Conservation (phyloP, 371 early-diverging fungal species). For the Saksenaea oblongispora region DNA sequence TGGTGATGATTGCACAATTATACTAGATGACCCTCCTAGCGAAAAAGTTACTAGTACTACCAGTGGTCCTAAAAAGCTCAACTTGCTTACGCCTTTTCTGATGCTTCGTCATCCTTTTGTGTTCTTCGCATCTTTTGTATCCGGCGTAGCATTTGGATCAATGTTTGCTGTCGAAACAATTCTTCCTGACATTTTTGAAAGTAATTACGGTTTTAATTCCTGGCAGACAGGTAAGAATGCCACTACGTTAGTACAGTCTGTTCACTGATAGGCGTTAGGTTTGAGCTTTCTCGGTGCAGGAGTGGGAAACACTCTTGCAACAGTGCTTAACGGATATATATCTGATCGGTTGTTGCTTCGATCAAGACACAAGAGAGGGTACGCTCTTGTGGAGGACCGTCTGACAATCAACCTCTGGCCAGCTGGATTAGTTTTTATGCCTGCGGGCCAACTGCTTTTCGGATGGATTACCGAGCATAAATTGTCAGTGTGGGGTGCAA, state of each 20-base stretch:
- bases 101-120: constrained; percentile 54
- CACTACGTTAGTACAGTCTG: not conserved
- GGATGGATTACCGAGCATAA: constrained; percentile 47
- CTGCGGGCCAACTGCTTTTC: constrained; percentile 46
- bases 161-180: constrained; percentile 53
- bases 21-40: not conserved
- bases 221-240: constrained; percentile 36
- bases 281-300: constrained; percentile 49
- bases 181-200: constrained; percentile 32
- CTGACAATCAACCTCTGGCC: constrained; percentile 32
- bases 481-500: constrained; percentile 38
- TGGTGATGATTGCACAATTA: not conserved
- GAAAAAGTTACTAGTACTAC: not conserved
- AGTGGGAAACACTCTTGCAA: constrained; percentile 41
- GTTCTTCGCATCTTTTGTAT: constrained; percentile 39
- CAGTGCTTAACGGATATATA: constrained; percentile 21
- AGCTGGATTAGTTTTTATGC: constrained; percentile 40
- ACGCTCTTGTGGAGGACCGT: constrained; percentile 24
- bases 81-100: constrained; percentile 30
- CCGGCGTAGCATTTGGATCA: constrained; percentile 52
- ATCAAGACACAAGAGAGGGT: constrained; percentile 20
- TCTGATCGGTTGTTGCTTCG: constrained; percentile 28
- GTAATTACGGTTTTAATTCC: constrained; percentile 33
- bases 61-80: constrained; percentile 8
- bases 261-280: constrained; percentile 6